Percentiles rank a stretch among this genome's conserved stretches.
phyloP scores from a whole-genome alignment of 1,139 yeast species.

The Geotrichum restrictum region DNA sequence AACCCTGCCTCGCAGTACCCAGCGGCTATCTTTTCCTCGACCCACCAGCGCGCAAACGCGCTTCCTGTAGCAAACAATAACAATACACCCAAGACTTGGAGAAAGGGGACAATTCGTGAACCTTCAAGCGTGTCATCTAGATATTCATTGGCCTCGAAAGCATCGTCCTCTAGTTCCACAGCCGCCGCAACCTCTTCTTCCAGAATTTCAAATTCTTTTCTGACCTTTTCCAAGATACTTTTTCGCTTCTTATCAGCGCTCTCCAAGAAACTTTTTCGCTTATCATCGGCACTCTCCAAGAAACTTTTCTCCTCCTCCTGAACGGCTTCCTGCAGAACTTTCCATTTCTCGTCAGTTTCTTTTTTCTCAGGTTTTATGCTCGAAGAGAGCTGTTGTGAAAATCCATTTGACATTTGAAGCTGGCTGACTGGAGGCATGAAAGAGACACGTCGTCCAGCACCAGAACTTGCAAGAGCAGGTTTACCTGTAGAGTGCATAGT shows the following conservation, averaged over 20 bases:
- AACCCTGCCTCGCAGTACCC: conserved; percentile 41
- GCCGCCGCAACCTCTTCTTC: conserved; percentile 13
- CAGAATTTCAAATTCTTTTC: no score
- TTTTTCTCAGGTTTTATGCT: conserved; percentile 6
- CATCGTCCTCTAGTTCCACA: conserved; percentile 18
- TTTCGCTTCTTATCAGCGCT: no score
- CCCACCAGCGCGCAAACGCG: conserved; percentile 34
- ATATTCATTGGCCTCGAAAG: background rate
- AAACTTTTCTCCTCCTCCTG: background rate
- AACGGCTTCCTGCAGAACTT: conserved; percentile 12
- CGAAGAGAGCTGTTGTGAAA: conserved; percentile 21
- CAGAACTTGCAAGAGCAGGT: conserved; percentile 12
- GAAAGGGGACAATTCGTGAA: background rate
- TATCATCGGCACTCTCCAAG: background rate
- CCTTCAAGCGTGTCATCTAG: background rate
- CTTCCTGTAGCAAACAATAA: conserved; percentile 22
- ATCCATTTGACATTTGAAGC: conserved; percentile 29
- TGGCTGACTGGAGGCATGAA: conserved; percentile 32
- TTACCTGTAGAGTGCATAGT: conserved; percentile 21
- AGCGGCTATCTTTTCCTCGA: conserved; percentile 31
- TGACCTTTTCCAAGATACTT: no score
- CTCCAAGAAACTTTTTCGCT: background rate
- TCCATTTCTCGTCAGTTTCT: conserved; percentile 15
- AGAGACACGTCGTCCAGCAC: conserved; percentile 26
- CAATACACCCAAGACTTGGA: conserved; percentile 17